Evolutionary conservation across 1,284 basidiomycete species (phyloP), one percentile per base, ranked within the genome.

Genomic region (Cryptococcus hybrid): DNA sequence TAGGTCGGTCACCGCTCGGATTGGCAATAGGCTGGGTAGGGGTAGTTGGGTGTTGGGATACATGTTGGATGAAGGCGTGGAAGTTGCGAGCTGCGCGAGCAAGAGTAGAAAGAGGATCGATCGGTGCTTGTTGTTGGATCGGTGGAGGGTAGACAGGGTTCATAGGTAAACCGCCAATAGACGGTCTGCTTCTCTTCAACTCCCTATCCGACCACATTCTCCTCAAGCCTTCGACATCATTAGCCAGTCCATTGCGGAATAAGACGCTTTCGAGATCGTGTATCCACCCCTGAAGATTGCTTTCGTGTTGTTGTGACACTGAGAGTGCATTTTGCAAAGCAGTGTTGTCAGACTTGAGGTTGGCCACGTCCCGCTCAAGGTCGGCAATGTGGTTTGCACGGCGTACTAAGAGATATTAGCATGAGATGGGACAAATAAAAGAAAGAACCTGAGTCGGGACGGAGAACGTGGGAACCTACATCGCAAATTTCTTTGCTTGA

Each of bases 371-470:
- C 18, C 55, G 50, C 57, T 73, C 71, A 11, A 75, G 63, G 18
- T 68, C 64, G 12, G 67, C 61, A 55, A 75, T 68, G 47, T 75
- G 73, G 50, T 70, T 73, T 47, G 69, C 69, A 12, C 73, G 67
- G 37, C 73, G 69, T 36, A 64, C 73, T 75, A 56, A 12, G 6
- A 11, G 5, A 34, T 13, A 38, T 47, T 43, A 57, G 51, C 42
- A 7, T 48, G 13, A 7, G 37, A 9, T 36, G 37, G 40, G 24
- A 18, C 3, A n/a, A n/a, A 9, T 7, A 24, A 44, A 6, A 24
- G 9, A 8, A 42, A 42, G 40, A 47, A 47, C 30, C 30, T 30
- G 30, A 30, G 4, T 30, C 30, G 30, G 30, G 4, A 30, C 30
- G 30, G 30, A 30, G 30, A 30, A 30, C 4, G 4, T 30, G 30